A percentile compares a stretch with the other conserved stretches of the same genome.
These are phyloP conservation scores for Raffaelea albimanens DNA, from an alignment of 2,329 filamentous ascomycete species.

Conservation along the genomic window DNA sequence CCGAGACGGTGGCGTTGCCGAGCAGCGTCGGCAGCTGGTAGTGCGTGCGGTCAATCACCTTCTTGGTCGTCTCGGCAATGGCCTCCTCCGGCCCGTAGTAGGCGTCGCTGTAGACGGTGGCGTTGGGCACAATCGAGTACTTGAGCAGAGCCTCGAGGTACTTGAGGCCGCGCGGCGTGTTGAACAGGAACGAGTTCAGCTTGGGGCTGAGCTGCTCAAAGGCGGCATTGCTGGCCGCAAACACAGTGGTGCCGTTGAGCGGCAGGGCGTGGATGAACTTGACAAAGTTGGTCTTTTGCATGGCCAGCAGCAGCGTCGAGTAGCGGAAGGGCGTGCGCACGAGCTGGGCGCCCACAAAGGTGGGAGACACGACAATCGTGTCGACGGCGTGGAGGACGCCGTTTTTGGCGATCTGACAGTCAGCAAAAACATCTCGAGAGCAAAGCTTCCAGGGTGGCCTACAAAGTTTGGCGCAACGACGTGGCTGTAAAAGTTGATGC, in stretches of 20 bases:
- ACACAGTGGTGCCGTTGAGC: conserved; percentile 61
- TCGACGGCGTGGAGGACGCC: conserved; percentile 74
- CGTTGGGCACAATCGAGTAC: conserved; percentile 67
- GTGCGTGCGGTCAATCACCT: conserved; percentile 43
- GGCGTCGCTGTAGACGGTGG: conserved; percentile 75
- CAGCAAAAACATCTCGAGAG: neutral
- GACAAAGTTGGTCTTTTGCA: conserved; percentile 63
- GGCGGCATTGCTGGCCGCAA: conserved; percentile 74
- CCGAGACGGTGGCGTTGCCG: conserved; percentile 51
- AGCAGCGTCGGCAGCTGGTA: conserved; percentile 67
- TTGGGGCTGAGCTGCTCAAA: conserved; percentile 63
- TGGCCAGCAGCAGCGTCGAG: conserved; percentile 67
- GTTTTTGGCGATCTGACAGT: conserved; percentile 56
- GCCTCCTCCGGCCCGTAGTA: conserved; percentile 47
- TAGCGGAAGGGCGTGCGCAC: conserved; percentile 66
- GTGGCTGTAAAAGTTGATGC: conserved; percentile 68
- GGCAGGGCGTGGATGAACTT: conserved; percentile 45
- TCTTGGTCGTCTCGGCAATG: conserved; percentile 26
- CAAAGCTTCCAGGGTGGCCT: conserved; percentile 18
- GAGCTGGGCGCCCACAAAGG: conserved; percentile 40
- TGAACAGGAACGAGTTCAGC: conserved; percentile 80
- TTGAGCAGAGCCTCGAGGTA: conserved; percentile 70
- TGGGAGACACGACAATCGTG: conserved; percentile 67
- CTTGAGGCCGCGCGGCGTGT: conserved; percentile 58
- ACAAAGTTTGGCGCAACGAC: conserved; percentile 64